A percentile compares a stretch with the other conserved stretches of the same genome.
phyloP scores from a whole-genome alignment of 2,329 filamentous ascomycete genomes.

The Paraphoma sp. region DNA sequence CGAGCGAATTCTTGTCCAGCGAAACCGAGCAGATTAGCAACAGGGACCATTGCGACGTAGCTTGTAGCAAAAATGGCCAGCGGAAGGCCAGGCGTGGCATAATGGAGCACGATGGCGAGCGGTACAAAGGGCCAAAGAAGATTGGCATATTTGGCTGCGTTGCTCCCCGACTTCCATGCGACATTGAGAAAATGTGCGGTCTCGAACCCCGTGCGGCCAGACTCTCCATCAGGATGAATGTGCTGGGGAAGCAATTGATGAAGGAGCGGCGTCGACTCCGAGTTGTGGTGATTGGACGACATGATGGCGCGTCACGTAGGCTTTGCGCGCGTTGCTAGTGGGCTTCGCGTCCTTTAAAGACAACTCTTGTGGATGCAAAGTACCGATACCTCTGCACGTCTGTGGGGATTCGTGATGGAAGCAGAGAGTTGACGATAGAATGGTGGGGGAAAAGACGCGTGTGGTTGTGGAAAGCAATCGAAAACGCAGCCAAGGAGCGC shows the following conservation, averaged over 20 bases:
- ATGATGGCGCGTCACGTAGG: constrained; percentile 1
- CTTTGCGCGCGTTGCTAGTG: too few species aligned
- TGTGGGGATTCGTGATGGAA: too few species aligned
- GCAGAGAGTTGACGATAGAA: too few species aligned
- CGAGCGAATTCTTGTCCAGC: constrained; percentile 73
- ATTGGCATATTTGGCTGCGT: constrained; percentile 70
- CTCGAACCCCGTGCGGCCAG: constrained; percentile 70
- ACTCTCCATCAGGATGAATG: constrained; percentile 66
- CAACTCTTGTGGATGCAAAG: too few species aligned
- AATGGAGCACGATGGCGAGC: constrained; percentile 68
- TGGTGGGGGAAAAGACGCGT: neutral
- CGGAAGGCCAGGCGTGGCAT: constrained; percentile 60
- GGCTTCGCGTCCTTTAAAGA: too few species aligned
- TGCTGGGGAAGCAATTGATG: constrained; percentile 36
- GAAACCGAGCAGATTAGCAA: constrained; percentile 77
- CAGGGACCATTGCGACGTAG: constrained; percentile 78
- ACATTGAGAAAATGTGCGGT: constrained; percentile 68
- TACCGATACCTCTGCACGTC: too few species aligned
- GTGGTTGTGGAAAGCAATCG: too few species aligned
- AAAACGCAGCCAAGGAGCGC: neutral
- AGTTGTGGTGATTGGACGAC: constrained; percentile 23
- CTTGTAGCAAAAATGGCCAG: constrained; percentile 71
- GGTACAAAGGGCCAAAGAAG: constrained; percentile 78
- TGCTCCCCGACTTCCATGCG: constrained; percentile 68
- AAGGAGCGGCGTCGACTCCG: constrained; percentile 41